Base-by-base conservation (phyloP, 176 grass and related monocot genomes). In the Thinopyrum elongatum region DNA sequence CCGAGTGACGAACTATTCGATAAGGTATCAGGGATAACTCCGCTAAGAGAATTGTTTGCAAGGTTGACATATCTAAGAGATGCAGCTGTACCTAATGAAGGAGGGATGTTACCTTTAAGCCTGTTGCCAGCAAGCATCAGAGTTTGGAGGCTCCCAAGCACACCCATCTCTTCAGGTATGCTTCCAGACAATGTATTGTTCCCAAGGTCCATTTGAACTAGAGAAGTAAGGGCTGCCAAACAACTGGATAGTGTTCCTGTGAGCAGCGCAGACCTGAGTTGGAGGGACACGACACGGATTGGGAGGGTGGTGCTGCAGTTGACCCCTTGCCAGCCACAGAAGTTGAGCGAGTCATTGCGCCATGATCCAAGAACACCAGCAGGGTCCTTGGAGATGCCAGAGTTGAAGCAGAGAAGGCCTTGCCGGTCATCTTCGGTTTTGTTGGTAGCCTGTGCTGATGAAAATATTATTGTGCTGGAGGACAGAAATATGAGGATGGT, bases 361-460 rank as follows among this genome's bases (percentile, higher is more conserved):
- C 92, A 93, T 39, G 88, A 86, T 14, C 19, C 2, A 8, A 90
- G 58, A 3, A 41, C 86, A 8, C 68, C 26, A 3, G 14, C 6
- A 5, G 86, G 80, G 15, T 86, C 74, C 10, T 0, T 19, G 0
- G 60, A 65, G 58, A 94, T 13, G 49, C 77, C 53, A 28, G 75
- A 27, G 61, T 78, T 89, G 89, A 94, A 91, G 83, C 86, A 91
- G 6, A 91, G 83, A 16, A 94, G 89, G 12, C 83, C 76, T 55
- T 66, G 47, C 3, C 65, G n/a, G 9, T 93, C 91, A 21, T 7
- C 21, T 11, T 79, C 68, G 0, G 77, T 13, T 9, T 14, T 85
- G 70, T 82, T 89, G 77, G 11, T 81, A 62, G 70, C 5, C 28
- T 85, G 82, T 33, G 82, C 87, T 66, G 76, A 80, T 59, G 87